A percentile compares a stretch with the other conserved stretches of the same genome.
phyloP scores from a whole-genome alignment of 768 basidiomycete species.

The Suillus occidentalis region DNA sequence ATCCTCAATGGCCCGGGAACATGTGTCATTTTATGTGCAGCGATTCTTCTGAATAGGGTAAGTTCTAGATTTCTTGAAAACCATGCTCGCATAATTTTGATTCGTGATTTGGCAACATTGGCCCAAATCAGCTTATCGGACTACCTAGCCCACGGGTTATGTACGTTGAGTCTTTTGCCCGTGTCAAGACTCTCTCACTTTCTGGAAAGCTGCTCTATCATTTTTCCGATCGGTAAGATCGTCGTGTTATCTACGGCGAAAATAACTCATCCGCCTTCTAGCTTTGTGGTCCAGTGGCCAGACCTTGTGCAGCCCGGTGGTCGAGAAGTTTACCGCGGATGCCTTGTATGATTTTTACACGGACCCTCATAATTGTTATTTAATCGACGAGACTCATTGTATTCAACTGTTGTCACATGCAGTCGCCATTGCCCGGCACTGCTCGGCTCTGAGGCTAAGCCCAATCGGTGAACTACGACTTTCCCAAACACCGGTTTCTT shows the following conservation, averaged over 20 bases:
- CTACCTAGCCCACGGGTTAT: constrained; percentile 69
- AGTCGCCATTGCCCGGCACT: background rate
- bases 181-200: constrained; percentile 76
- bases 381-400: background rate
- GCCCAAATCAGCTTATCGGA: constrained; percentile 62
- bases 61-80: constrained; percentile 22
- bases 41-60: constrained; percentile 73
- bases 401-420: background rate
- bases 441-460: background rate
- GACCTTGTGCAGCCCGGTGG: constrained; percentile 42
- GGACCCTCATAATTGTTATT: background rate
- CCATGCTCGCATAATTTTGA: background rate
- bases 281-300: constrained; percentile 93
- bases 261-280: constrained; percentile 30
- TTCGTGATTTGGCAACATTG: constrained; percentile 12
- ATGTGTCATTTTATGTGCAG: constrained; percentile 74
- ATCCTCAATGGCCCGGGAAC: constrained; percentile 96
- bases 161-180: constrained; percentile 94
- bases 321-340: constrained; percentile 56
- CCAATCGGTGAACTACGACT: no score
- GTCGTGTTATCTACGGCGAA: constrained; percentile 67
- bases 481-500: background rate
- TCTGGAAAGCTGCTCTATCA: constrained; percentile 80
- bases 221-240: constrained; percentile 74
- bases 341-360: constrained; percentile 53